phyloP scores from a whole-genome alignment of 345 rosid species.

The Camelina sativa region DNA sequence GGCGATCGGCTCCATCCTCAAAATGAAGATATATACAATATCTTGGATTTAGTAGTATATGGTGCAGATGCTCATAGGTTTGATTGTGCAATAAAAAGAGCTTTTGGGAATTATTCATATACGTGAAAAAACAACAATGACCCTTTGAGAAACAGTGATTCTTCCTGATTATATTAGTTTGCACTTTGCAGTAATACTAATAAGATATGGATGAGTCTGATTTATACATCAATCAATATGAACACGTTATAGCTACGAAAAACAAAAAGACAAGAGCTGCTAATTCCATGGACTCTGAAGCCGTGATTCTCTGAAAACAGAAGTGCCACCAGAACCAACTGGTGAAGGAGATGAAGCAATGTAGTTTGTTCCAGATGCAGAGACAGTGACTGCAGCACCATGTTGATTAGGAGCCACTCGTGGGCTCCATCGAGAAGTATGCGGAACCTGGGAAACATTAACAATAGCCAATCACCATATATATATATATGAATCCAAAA shows the following conservation, averaged over 20 bases:
- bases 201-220: conserved; percentile 10
- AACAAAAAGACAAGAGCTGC: background rate
- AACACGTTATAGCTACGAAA: conserved; percentile 28
- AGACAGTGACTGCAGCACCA: conserved; percentile 52
- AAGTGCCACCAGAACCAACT: conserved; percentile 91
- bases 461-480: conserved; percentile 5
- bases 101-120: conserved; percentile 15
- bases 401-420: conserved; percentile 69
- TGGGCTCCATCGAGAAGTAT: conserved; percentile 75
- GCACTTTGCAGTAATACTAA: background rate
- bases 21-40: conserved; percentile 55
- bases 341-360: conserved; percentile 90
- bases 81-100: conserved; percentile 22
- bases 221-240: conserved; percentile 30
- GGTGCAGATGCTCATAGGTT: conserved; percentile 42
- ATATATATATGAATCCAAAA: background rate
- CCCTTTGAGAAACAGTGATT: background rate
- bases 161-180: background rate
- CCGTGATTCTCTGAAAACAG: conserved; percentile 72
- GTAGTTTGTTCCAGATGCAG: conserved; percentile 83
- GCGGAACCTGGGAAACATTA: conserved; percentile 53
- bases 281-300: conserved; percentile 87
- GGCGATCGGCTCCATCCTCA: conserved; percentile 63
- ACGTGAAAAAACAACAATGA: background rate
- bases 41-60: conserved; percentile 55